Evolutionary conservation across 139 green algal genomes (phyloP), one percentile per base, ranked within the genome.

Genomic region (Tetradesmus lagerheimii): DNA sequence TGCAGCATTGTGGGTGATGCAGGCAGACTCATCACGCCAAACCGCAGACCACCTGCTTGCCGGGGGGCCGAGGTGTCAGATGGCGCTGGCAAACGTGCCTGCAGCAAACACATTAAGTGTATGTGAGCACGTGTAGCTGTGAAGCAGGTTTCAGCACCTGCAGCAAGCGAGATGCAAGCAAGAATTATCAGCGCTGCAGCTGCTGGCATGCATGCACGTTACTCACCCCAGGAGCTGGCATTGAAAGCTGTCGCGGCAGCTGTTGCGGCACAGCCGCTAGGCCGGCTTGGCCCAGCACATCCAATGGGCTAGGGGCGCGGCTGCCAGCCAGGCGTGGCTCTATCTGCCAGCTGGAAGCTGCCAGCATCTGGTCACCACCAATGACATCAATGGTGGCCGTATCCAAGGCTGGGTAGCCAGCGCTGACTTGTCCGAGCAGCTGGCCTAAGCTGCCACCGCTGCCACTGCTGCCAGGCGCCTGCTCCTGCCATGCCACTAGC

Each of bases 1-100:
- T 88, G 83, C 38, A 88, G 62, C 83, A 88, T 88, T 1, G 83
- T 88, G 5, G 83, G 83, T 31, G 83, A 88, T n/a, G 83, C 83
- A n/a, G 83, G 83, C 31, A 88, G 27, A 9, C 62, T 80, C 1
- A 80, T n/a, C 8, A 27, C n/a, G 15, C n/a, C 38, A 0, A 31
- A 41, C 81, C 37, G 34, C 64, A 88, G 25, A 29, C 83, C 64
- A 23, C 38, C 15, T 64, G 64, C 35, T 38, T 47, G 23, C 18
- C 76, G 35, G 5, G 1, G 5, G n/a, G 38, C 83, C 31, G 83
- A 35, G 2, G 16, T 25, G 18, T 37, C 29, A 41, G n/a, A 4
- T 37, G 41, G 23, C 5, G 62, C 43, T 29, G 66, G 5, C n/a
- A 75, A 29, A 27, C n/a, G 39, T 39, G 79, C 79, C 50, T 64